phyloP scores from a whole-genome alignment of 2,329 filamentous ascomycete species.

The Coniochaeta sp. region DNA sequence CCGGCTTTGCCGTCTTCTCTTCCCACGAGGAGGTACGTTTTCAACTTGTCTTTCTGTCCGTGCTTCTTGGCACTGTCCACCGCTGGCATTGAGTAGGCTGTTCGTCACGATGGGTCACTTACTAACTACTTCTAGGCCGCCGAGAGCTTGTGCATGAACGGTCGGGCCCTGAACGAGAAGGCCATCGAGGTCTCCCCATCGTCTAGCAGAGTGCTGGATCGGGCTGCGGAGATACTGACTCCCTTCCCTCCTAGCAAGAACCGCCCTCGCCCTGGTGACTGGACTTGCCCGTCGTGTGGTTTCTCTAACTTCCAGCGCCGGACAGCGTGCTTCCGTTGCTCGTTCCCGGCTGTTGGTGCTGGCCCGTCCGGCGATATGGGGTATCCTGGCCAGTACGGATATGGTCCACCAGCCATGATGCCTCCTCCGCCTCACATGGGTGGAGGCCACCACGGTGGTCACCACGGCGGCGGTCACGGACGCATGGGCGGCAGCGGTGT shows the following conservation, averaged over 20 bases:
- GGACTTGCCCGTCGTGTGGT: constrained; percentile 97
- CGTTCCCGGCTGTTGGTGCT: constrained; percentile 88
- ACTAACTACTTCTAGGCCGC: constrained; percentile 66
- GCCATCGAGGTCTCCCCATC: constrained; percentile 98
- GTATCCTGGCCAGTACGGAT: constrained; percentile 55
- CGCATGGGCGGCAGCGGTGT: constrained; percentile 77
- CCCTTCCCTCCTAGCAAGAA: constrained; percentile 99
- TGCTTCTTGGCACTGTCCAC: not conserved
- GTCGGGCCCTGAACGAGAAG: constrained; percentile 94
- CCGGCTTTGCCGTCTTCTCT: constrained; percentile 96
- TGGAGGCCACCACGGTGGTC: constrained; percentile 42
- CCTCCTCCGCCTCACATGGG: constrained; percentile 67
- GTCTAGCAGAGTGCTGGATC: constrained; percentile 91
- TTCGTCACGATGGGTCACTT: not conserved
- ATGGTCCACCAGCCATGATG: constrained; percentile 74
- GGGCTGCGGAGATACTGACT: constrained; percentile 90
- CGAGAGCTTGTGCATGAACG: constrained; percentile 98
- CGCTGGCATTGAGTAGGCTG: too few relatives aligned
- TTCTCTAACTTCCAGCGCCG: constrained; percentile 99
- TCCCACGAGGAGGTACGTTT: constrained; percentile 91
- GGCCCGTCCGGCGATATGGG: constrained; percentile 60
- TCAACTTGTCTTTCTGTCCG: constrained; percentile 1
- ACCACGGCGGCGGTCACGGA: constrained; percentile 42
- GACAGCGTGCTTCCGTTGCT: constrained; percentile 97
- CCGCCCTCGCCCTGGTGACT: constrained; percentile 90